Percentiles rank a stretch among this genome's conserved stretches.
phyloP scores from a whole-genome alignment of 1,139 yeast genomes.

The Insectozyma bohioensis region DNA sequence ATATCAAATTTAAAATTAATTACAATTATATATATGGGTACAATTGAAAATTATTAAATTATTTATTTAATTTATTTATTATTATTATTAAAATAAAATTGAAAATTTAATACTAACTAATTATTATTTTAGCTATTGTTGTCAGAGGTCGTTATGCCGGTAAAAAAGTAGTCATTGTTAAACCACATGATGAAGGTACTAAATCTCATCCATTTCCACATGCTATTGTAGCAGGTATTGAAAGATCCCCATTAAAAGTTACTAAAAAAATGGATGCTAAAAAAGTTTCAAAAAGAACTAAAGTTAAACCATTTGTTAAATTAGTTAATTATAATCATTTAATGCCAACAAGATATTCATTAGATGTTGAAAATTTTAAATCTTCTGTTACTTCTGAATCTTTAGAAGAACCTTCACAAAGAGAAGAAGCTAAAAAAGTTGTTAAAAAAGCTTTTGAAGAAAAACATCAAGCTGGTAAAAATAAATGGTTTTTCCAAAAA shows the following conservation, averaged over 20 bases:
- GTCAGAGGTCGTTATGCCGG: slow-evolving; percentile 99
- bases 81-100: too few relatives aligned
- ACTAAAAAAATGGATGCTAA: slow-evolving; percentile 94
- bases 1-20: neutral
- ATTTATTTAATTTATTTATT: too few relatives aligned
- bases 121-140: slow-evolving; percentile 87
- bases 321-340: slow-evolving; percentile 99
- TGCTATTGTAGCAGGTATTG: slow-evolving; percentile 99
- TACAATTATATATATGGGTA: too few relatives aligned
- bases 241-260: slow-evolving; percentile 97
- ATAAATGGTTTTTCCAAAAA: slow-evolving; percentile 99
- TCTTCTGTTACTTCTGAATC: slow-evolving; percentile 89
- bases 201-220: slow-evolving; percentile 99
- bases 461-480: slow-evolving; percentile 99
- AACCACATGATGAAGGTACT: slow-evolving; percentile 99
- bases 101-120: slow-evolving; percentile 31
- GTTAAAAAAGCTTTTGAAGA: slow-evolving; percentile 99
- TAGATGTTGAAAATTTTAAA: slow-evolving; percentile 96
- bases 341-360: slow-evolving; percentile 99
- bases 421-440: slow-evolving; percentile 98
- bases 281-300: slow-evolving; percentile 96
- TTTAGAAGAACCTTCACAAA: slow-evolving; percentile 96
- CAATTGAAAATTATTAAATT: too few relatives aligned
- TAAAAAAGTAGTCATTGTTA: slow-evolving; percentile 99
- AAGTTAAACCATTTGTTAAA: slow-evolving; percentile 99